Evolutionary conservation across 1,139 yeast species (phyloP), one percentile per base, ranked within the genome.

Genomic region (Debaryomycetaceae sp.): DNA sequence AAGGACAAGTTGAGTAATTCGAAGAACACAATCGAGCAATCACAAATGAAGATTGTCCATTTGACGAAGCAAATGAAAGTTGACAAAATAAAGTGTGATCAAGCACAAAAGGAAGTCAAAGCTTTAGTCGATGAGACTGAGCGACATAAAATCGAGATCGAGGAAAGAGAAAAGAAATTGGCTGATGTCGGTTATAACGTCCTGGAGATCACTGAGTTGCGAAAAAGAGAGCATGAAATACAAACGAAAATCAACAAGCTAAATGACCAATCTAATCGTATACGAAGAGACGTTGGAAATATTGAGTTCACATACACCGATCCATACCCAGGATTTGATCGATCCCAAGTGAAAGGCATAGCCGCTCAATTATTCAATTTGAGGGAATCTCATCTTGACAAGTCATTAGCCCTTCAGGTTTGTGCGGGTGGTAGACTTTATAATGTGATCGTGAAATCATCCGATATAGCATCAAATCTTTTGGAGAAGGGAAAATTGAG

Each of bases 351-450:
- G 5, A 84, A 84, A 57, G 99, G 99, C 37, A 80, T 90, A 14
- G 96, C 93, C 14, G 97, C 97, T 1, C 95, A 87, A 58, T 68
- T 93, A 42, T 90, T 95, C 59, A 68, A 76, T 1, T 63, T 95
- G 24, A 79, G 78, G 20, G 81, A 82, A 46, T 60, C 72, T 2
- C 80, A 86, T 46, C 64, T 69, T 42, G 77, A 80, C 34, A 83
- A 84, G 47, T 86, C 96, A 0, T 75, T 85, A 37, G 99, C 99
- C 0, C 69, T 95, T 40, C 98, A 95, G 63, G 85, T 88, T 2
- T 87, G 97, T 64, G 99, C 98, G 5, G 99, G 99, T 40, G 95
- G 93, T 3, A 75, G 95, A 53, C 67, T 95, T 36, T 95, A 83
- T 63, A 90, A 91, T 58, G 90, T 95, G 36, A 90, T 95, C 42